Evolutionary conservation across 2,329 filamentous ascomycete genomes (phyloP), one percentile per base, ranked within the genome.

Genomic region (Trichoderma pleuroti): DNA sequence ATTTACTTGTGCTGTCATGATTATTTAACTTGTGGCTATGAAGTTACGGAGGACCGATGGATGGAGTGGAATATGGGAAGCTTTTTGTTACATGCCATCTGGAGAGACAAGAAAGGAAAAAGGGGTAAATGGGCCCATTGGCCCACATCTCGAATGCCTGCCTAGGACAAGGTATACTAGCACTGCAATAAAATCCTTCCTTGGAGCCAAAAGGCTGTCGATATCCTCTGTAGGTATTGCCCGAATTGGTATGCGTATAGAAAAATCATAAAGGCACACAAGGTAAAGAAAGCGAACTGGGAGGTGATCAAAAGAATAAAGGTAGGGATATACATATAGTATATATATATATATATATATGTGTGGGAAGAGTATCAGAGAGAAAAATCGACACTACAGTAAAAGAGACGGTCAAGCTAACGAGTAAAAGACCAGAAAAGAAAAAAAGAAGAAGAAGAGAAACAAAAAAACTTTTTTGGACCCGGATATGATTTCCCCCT

Each of bases 381-480:
- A 12, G 12, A 46, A 59, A 64, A 59, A 46, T 39, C 4, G 36
- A 64, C 54, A 57, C 18, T 14, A 28, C 24, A 57, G 11, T 24
- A 36, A 56, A 57, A 68, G 28, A 18, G 2, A 67, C 49, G n/a
- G n/a, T 26, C 60, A 26, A 28, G 24, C 65, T 28, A 68, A 60
- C 39, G n/a, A 49, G 26, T 21, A 16, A 34, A 21, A 60, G 59
- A 42, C 42, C 57, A 71, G 60, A 24, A 36, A 30, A 54, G 63
- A 36, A 70, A 72, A 70, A 69, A 49, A 60, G 59, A 59, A 24
- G 74, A 74, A 74, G 62, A 74, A 73, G 73, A 75, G 30, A 65
- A 76, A 74, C 28, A 76, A 76, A 74, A 30, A 76, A 76, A 73
- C 76, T 78, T 78, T 71, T 24, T 49, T 21, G 42, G 59, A 26